phyloP scores from a whole-genome alignment of 192 early-diverging fungal genomes.

The Coemansia sp. region DNA sequence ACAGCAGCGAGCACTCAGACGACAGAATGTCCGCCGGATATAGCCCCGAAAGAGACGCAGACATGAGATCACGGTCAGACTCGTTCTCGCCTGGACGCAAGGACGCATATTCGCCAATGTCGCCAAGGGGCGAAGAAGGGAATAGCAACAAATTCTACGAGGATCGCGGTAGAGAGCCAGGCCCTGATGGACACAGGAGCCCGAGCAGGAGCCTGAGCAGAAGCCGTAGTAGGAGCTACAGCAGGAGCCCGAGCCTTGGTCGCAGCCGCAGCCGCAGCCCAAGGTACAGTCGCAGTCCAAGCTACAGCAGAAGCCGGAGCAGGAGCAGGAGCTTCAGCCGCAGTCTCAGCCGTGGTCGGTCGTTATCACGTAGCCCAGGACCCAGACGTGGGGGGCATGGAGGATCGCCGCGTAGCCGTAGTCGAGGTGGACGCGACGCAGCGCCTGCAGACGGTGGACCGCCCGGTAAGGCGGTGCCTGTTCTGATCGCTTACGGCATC shows the following conservation, averaged over 20 bases:
- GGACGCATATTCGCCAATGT: constrained; percentile 24
- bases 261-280: constrained; percentile 23
- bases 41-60: constrained; percentile 6
- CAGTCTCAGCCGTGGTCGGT: constrained; percentile 17
- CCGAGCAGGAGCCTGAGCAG: constrained; percentile 13
- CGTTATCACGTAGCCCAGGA: constrained; percentile 27
- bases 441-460: background rate
- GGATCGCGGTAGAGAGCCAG: background rate
- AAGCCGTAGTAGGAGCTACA: constrained; percentile 13
- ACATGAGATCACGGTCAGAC: constrained; percentile 16
- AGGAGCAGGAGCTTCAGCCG: constrained; percentile 1
- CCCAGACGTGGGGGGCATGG: background rate
- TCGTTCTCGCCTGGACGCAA: constrained; percentile 21
- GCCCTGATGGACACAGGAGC: constrained; percentile 13
- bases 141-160: background rate
- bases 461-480: background rate
- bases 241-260: constrained; percentile 19
- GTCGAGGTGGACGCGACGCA: background rate
- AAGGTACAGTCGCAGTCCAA: constrained; percentile 22
- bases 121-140: constrained; percentile 21
- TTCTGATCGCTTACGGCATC: constrained; percentile 6
- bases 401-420: constrained; percentile 7
- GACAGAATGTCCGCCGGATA: constrained; percentile 4
- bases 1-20: background rate
- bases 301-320: constrained; percentile 11